Evolutionary conservation across 768 basidiomycete species (phyloP).

Genomic region (Leccinum rimulosum): DNA sequence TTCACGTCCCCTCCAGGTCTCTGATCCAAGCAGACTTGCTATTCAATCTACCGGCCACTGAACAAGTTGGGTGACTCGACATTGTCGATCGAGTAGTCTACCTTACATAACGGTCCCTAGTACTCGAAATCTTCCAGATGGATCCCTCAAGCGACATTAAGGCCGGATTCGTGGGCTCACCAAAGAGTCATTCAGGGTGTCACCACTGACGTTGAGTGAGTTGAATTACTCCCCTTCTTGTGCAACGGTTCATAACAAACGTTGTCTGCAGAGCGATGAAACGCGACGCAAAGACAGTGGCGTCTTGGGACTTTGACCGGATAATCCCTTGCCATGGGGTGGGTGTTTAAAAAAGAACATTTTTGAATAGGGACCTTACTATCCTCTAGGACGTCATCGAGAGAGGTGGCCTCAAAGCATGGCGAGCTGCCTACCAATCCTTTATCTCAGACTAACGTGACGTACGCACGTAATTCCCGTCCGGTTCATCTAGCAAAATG

Average conservation of each 20-base stretch:
- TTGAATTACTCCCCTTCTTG: background rate
- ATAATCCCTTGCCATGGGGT: conserved; percentile 75
- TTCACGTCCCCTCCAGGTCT: conserved; percentile 67
- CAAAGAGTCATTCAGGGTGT: conserved; percentile 20
- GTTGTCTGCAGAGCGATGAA: conserved; percentile 46
- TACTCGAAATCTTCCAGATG: conserved; percentile 38
- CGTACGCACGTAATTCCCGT: background rate
- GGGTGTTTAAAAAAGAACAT: conserved; percentile 10
- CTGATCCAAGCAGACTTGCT: conserved; percentile 81
- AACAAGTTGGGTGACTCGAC: conserved; percentile 51
- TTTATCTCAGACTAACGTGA: conserved; percentile 21
- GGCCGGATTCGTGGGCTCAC: conserved; percentile 32
- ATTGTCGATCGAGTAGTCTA: background rate
- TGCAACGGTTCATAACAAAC: background rate
- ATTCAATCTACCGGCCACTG: conserved; percentile 75
- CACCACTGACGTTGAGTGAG: conserved; percentile 30
- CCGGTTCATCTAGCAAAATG: background rate
- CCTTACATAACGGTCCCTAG: conserved; percentile 16
- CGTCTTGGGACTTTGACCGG: conserved; percentile 69
- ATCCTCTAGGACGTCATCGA: conserved; percentile 57
- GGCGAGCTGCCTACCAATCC: conserved; percentile 42
- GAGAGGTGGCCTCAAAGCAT: conserved; percentile 53
- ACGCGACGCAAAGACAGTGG: conserved; percentile 60
- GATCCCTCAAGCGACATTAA: conserved; percentile 28
- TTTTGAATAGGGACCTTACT: conserved; percentile 1